Evolutionary conservation across 2,329 filamentous ascomycete genomes (phyloP).

Genomic region (Claviceps humidiphila): DNA sequence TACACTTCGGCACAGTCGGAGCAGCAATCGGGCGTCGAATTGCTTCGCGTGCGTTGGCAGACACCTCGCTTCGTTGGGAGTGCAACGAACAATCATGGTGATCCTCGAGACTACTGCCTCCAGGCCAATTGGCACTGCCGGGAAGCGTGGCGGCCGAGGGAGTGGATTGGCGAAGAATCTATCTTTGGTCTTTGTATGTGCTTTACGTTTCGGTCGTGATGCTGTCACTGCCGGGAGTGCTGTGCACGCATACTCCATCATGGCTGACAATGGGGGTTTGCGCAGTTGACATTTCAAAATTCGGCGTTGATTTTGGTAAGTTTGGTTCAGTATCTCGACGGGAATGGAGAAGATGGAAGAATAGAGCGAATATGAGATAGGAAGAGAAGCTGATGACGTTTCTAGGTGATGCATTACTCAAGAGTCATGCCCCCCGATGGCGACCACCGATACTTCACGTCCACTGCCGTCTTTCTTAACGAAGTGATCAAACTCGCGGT

Average conservation of each 20-base stretch:
- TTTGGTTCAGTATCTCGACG: constrained; percentile 3
- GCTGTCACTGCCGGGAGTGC: not conserved
- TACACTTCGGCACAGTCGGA: not conserved
- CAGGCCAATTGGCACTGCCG: constrained; percentile 5
- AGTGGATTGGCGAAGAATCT: constrained; percentile 10
- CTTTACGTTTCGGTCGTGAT: not conserved
- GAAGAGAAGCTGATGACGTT: not conserved
- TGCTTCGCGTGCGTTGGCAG: not conserved
- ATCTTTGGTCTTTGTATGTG: constrained; percentile 12
- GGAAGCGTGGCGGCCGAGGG: constrained; percentile 1
- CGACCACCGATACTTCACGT: constrained; percentile 82
- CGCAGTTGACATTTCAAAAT: constrained; percentile 60
- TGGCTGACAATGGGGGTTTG: constrained; percentile 6
- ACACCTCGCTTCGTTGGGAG: not conserved
- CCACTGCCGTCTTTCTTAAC: constrained; percentile 85
- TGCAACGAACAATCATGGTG: constrained; percentile 7
- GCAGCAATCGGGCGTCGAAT: not conserved
- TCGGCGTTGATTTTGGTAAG: constrained; percentile 60
- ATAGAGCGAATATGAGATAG: not conserved
- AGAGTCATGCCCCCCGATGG: constrained; percentile 76
- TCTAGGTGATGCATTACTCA: constrained; percentile 83
- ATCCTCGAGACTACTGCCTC: constrained; percentile 9
- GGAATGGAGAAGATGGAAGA: not conserved
- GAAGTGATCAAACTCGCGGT: constrained; percentile 84
- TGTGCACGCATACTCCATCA: not conserved